phyloP scores from a whole-genome alignment of 495 filamentous ascomycete species.

The Terfezia boudieri region DNA sequence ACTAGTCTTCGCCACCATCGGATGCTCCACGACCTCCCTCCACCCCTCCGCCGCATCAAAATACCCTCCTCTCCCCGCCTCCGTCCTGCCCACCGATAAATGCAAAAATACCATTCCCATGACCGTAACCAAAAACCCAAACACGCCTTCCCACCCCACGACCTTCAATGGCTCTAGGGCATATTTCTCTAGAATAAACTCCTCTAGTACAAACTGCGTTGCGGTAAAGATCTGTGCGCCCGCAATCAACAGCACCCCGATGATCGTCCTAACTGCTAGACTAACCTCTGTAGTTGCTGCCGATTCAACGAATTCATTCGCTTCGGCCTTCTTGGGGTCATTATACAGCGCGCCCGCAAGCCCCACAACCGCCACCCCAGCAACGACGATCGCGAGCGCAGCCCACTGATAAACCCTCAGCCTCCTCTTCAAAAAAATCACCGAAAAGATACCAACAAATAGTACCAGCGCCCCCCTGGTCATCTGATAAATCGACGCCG shows the following conservation, averaged over 20 bases:
- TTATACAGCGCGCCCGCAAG: constrained; percentile 64
- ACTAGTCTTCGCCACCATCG: constrained; percentile 47
- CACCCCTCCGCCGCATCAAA: constrained; percentile 78
- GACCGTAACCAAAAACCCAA: constrained; percentile 69
- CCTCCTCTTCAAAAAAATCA: constrained; percentile 60
- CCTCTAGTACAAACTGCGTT: constrained; percentile 85
- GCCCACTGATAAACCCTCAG: constrained; percentile 74
- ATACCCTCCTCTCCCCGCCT: constrained; percentile 53
- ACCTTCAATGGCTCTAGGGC: constrained; percentile 71
- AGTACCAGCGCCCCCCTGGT: constrained; percentile 82
- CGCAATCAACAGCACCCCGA: constrained; percentile 76
- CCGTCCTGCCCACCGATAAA: constrained; percentile 46
- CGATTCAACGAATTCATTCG: constrained; percentile 49
- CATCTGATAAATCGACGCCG: constrained; percentile 83
- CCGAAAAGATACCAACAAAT: constrained; percentile 88
- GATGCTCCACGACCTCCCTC: constrained; percentile 47
- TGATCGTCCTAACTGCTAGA: constrained; percentile 40
- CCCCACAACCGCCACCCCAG: constrained; percentile 75
- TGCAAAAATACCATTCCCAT: constrained; percentile 63
- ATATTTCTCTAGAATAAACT: constrained; percentile 80
- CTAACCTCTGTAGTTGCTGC: constrained; percentile 85
- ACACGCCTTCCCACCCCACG: constrained; percentile 89
- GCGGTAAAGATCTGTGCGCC: constrained; percentile 91
- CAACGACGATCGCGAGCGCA: constrained; percentile 62
- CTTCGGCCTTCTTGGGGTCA: constrained; percentile 29